phyloP scores from a whole-genome alignment of 805 yeast species.

The Lipomyces sp. region DNA sequence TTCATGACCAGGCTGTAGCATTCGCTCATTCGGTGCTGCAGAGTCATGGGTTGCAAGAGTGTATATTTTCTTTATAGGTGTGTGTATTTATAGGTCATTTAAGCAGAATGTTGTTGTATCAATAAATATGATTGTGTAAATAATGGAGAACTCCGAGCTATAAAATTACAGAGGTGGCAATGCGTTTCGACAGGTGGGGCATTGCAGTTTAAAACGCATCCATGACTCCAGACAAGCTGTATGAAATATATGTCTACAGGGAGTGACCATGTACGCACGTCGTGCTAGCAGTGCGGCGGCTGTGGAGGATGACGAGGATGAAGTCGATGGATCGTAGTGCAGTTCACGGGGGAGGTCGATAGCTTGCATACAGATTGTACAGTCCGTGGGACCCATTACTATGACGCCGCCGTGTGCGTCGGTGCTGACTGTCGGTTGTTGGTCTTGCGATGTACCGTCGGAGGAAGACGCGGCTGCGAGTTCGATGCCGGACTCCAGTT shows the following conservation, averaged over 20 bases:
- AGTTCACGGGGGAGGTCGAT: constrained; percentile 48
- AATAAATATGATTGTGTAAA: too few species aligned
- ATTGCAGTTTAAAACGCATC: constrained; percentile 89
- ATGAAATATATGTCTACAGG: constrained; percentile 88
- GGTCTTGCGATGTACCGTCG: constrained; percentile 33
- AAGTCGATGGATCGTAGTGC: neutral
- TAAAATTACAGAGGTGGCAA: constrained; percentile 79
- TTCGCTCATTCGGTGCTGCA: too few species aligned
- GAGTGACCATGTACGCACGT: constrained; percentile 51
- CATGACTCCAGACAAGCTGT: constrained; percentile 83
- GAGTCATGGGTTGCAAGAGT: too few species aligned
- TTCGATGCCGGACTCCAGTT: constrained; percentile 51
- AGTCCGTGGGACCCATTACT: constrained; percentile 44
- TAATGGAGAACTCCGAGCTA: too few species aligned
- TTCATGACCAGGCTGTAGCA: too few species aligned
- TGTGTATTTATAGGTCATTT: too few species aligned
- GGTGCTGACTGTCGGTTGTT: constrained; percentile 33
- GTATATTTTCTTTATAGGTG: too few species aligned
- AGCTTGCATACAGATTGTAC: constrained; percentile 86
- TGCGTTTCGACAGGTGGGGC: constrained; percentile 87
- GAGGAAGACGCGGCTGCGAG: too few species aligned
- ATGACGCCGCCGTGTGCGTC: constrained; percentile 14
- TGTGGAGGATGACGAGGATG: constrained; percentile 16
- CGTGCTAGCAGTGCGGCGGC: constrained; percentile 38
- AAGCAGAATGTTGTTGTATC: too few species aligned